Evolutionary conservation across 805 yeast genomes (phyloP).

Genomic region (Lachancea quebecensis): DNA sequence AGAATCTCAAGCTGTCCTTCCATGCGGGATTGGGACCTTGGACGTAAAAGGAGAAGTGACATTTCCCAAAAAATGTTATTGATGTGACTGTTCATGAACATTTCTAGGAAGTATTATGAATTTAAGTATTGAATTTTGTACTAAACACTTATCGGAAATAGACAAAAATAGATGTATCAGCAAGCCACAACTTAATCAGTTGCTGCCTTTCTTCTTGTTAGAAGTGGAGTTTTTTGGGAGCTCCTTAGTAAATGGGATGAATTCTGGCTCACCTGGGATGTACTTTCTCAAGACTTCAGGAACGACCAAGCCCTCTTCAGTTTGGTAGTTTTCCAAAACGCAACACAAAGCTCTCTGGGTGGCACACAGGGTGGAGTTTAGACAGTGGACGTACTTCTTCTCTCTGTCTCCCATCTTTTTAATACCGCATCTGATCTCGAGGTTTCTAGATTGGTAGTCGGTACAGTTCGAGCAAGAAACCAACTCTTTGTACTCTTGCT

Average conservation of each 20-base stretch:
- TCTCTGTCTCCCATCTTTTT: slow-evolving; percentile 91
- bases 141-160: background rate
- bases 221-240: slow-evolving; percentile 93
- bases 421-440: slow-evolving; percentile 98
- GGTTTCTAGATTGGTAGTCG: slow-evolving; percentile 96
- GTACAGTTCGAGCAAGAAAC: slow-evolving; percentile 99
- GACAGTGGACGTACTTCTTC: slow-evolving; percentile 96
- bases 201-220: slow-evolving; percentile 44
- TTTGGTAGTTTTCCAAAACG: slow-evolving; percentile 95
- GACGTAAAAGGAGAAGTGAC: background rate
- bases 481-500: slow-evolving; percentile 94
- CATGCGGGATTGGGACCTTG: background rate
- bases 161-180: background rate
- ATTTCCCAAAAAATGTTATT: background rate
- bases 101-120: too few species aligned
- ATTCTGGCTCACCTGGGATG: slow-evolving; percentile 98
- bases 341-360: slow-evolving; percentile 98
- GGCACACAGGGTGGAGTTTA: slow-evolving; percentile 95
- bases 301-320: slow-evolving; percentile 85
- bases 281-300: slow-evolving; percentile 95
- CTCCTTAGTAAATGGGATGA: slow-evolving; percentile 83
- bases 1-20: slow-evolving; percentile 2
- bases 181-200: slow-evolving; percentile 1
- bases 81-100: too few species aligned
- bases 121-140: background rate